phyloP scores from a whole-genome alignment of 148 eudicot genomes.

The Selenicereus undatus region DNA sequence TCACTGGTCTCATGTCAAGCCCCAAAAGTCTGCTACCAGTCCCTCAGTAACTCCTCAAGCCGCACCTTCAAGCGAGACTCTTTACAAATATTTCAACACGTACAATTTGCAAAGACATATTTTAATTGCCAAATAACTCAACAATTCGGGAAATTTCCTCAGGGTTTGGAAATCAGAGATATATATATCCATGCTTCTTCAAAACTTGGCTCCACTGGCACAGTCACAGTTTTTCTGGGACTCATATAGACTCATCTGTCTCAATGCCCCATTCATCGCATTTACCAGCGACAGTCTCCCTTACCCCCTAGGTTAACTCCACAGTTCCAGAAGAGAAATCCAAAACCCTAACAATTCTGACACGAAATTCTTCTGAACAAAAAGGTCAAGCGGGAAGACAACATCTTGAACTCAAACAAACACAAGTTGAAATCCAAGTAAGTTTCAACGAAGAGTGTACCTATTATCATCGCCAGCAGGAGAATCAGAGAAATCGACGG shows the following conservation, averaged over 20 bases:
- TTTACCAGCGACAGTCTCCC: neutral
- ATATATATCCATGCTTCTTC: no score
- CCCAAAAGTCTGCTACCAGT: neutral
- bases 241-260: no score
- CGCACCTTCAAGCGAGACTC: neutral
- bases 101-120: neutral
- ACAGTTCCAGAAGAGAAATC: neutral
- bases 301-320: neutral
- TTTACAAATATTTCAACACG: neutral
- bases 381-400: neutral
- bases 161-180: neutral
- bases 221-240: no score
- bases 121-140: neutral
- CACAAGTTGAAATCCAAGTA: neutral
- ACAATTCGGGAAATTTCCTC: neutral
- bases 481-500: conserved; percentile 70
- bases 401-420: neutral
- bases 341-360: conserved; percentile 6
- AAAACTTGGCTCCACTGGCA: neutral
- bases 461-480: conserved; percentile 48
- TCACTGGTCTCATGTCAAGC: neutral
- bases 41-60: neutral
- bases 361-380: neutral
- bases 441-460: neutral
- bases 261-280: neutral